Conservation (phyloP, 31 red algal genomes). For the Odonthalia washingtoniensis region DNA sequence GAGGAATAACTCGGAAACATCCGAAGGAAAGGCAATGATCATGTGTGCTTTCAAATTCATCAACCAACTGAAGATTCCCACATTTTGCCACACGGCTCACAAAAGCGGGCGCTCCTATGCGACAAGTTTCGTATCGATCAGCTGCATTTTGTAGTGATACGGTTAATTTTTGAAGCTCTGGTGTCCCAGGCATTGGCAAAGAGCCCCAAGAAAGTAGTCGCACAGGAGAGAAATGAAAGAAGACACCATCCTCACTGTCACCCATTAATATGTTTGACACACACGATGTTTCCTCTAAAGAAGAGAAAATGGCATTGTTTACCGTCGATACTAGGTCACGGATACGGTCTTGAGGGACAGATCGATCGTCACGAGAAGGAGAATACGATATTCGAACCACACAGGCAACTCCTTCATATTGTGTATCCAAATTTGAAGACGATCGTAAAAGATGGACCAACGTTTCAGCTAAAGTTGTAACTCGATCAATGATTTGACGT, state of each 20-base stretch:
- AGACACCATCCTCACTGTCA: slow-evolving; percentile 3
- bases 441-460: slow-evolving; percentile 35
- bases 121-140: slow-evolving; percentile 46
- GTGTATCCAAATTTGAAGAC: slow-evolving; percentile 19
- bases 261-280: slow-evolving; percentile 16
- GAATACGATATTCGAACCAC: slow-evolving; percentile 51
- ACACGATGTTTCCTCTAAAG: neutral
- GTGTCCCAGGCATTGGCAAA: slow-evolving; percentile 46
- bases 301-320: slow-evolving; percentile 39
- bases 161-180: slow-evolving; percentile 30
- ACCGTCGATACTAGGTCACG: slow-evolving; percentile 14
- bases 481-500: slow-evolving; percentile 31
- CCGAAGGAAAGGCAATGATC: slow-evolving; percentile 38
- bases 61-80: slow-evolving; percentile 35
- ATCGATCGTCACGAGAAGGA: slow-evolving; percentile 43
- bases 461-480: slow-evolving; percentile 41
- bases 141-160: slow-evolving; percentile 35
- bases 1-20: slow-evolving; percentile 54
- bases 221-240: slow-evolving; percentile 57
- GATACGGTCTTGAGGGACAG: neutral
- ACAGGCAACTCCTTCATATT: slow-evolving; percentile 56
- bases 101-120: slow-evolving; percentile 37
- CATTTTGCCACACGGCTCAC: slow-evolving; percentile 31
- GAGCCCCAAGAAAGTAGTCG: slow-evolving; percentile 36
- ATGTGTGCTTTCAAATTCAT: slow-evolving; percentile 1